These are phyloP conservation scores for Coniella lustricola DNA, from an alignment of 2,329 filamentous ascomycete genomes.

Conservation along the genomic window DNA sequence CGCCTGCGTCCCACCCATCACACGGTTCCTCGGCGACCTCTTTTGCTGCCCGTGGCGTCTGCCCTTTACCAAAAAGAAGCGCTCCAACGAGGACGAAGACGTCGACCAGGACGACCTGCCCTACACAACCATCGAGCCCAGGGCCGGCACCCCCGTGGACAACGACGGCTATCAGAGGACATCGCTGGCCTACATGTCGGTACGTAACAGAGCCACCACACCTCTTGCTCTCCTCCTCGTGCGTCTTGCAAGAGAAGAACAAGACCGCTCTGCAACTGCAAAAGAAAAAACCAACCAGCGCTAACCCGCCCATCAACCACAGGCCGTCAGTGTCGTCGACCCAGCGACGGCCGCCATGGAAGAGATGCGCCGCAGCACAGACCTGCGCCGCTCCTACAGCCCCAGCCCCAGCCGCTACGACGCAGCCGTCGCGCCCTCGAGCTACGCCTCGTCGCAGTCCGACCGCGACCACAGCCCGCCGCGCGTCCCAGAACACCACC, in stretches of 20 bases:
- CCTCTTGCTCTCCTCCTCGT: too few relatives aligned
- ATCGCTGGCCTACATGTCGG: constrained; percentile 6
- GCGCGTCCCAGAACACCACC: neutral
- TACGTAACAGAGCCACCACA: too few relatives aligned
- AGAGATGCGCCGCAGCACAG: constrained; percentile 1
- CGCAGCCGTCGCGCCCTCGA: too few relatives aligned
- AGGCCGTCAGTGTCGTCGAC: constrained; percentile 4
- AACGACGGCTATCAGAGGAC: neutral
- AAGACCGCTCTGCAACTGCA: neutral
- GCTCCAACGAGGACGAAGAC: constrained; percentile 13
- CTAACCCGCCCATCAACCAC: neutral
- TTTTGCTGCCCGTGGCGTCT: constrained; percentile 14
- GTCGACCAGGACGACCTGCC: constrained; percentile 10
- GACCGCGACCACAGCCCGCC: neutral
- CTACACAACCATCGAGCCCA: constrained; percentile 3
- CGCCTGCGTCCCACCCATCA: constrained; percentile 10
- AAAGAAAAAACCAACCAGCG: neutral
- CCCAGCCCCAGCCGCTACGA: neutral
- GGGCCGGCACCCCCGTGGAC: neutral
- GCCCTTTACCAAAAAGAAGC: constrained; percentile 11
- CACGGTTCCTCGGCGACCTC: constrained; percentile 12
- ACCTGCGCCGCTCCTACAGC: neutral
- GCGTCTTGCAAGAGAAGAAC: too few relatives aligned
- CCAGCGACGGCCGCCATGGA: neutral
- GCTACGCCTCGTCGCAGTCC: too few relatives aligned